Conservation (phyloP, 352 stramenopile genomes). For the Phytophthora megakarya region DNA sequence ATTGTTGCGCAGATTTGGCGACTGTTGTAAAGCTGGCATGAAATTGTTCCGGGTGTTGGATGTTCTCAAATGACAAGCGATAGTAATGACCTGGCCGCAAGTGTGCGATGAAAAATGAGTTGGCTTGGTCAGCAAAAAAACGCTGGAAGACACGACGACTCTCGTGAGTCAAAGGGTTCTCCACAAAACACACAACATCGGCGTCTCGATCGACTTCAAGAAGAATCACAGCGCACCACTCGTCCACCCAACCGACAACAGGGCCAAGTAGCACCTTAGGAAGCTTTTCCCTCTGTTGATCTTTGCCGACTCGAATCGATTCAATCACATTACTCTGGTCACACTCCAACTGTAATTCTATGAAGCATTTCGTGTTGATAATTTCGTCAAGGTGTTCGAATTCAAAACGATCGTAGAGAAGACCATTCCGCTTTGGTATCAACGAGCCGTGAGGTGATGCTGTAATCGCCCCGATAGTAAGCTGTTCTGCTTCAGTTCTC, state of each 20-base stretch:
- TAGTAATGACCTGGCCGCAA: conserved; percentile 66
- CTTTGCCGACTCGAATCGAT: conserved; percentile 21
- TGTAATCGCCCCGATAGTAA: conserved; percentile 50
- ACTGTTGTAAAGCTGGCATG: conserved; percentile 59
- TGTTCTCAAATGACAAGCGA: conserved; percentile 48
- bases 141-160: conserved; percentile 52
- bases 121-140: conserved; percentile 47
- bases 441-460: background rate
- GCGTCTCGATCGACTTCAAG: conserved; percentile 67
- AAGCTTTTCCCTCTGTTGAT: conserved; percentile 18
- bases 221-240: conserved; percentile 56
- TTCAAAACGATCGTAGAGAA: conserved; percentile 52
- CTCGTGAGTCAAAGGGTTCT: conserved; percentile 55
- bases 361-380: conserved; percentile 36
- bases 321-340: conserved; percentile 10
- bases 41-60: conserved; percentile 45
- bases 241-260: conserved; percentile 74
- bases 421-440: conserved; percentile 18
- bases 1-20: conserved; percentile 28
- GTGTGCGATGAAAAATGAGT: conserved; percentile 72
- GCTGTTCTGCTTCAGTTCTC: conserved; percentile 47
- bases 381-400: conserved; percentile 48
- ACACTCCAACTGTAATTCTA: conserved; percentile 24
- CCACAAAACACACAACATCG: conserved; percentile 58
- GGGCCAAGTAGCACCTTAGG: conserved; percentile 61